These are phyloP conservation scores for Ascosphaera aggregata DNA, from an alignment of 2,329 filamentous ascomycete genomes.

Conservation along the genomic window DNA sequence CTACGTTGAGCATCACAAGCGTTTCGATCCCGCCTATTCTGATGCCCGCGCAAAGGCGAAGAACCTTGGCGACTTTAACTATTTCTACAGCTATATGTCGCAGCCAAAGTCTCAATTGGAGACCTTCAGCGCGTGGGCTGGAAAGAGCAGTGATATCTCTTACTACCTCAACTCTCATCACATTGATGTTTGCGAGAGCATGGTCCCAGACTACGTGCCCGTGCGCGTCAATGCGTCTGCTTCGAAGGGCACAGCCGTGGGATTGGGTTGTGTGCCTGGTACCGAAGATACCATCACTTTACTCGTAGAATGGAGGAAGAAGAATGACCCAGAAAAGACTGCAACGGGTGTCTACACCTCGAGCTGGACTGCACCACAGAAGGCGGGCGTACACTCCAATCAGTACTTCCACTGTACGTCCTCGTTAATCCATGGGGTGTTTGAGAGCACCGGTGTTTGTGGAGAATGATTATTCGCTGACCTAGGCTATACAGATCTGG, in stretches of 20 bases:
- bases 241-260: slow-evolving; percentile 54
- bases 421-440: slow-evolving; percentile 2
- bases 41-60: slow-evolving; percentile 60
- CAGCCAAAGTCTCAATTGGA: slow-evolving; percentile 80
- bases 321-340: slow-evolving; percentile 40
- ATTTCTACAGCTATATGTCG: slow-evolving; percentile 94
- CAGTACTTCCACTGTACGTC: slow-evolving; percentile 69
- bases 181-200: slow-evolving; percentile 76
- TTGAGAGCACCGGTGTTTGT: too few species aligned
- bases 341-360: slow-evolving; percentile 84
- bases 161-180: slow-evolving; percentile 96
- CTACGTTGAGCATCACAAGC: slow-evolving; percentile 92
- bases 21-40: slow-evolving; percentile 78
- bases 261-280: slow-evolving; percentile 50
- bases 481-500: slow-evolving; percentile 34
- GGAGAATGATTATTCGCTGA: neutral
- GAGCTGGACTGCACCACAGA: slow-evolving; percentile 83
- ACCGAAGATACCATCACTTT: slow-evolving; percentile 91
- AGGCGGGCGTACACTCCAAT: slow-evolving; percentile 84
- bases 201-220: slow-evolving; percentile 64
- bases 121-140: slow-evolving; percentile 89
- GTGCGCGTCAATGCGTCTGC: slow-evolving; percentile 59
- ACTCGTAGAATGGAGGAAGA: slow-evolving; percentile 69
- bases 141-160: slow-evolving; percentile 74
- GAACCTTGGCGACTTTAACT: slow-evolving; percentile 81